phyloP scores from a whole-genome alignment of 129 eudicot genomes.

The Solidago caesia region DNA sequence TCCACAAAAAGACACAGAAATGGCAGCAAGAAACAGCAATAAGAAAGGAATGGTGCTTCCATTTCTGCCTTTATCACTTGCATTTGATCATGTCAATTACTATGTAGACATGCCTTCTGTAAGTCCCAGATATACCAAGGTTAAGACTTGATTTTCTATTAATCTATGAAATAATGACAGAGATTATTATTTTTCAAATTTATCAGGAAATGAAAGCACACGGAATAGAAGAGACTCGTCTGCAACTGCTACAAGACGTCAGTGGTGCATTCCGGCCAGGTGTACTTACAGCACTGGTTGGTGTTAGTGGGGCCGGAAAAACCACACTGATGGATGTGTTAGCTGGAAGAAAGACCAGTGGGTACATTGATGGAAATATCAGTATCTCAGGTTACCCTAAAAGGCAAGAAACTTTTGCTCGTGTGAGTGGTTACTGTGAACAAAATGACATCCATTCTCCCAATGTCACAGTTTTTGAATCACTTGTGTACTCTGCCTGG shows the following conservation, averaged over 20 bases:
- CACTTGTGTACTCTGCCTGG: conserved; percentile 25
- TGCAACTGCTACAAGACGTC: conserved; percentile 17
- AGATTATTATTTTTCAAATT: not conserved
- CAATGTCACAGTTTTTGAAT: conserved; percentile 20
- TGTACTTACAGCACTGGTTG: conserved; percentile 20
- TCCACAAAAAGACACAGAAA: conserved; percentile 15
- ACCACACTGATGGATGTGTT: conserved; percentile 24
- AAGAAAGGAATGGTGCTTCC: conserved; percentile 29
- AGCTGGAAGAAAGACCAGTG: conserved; percentile 22
- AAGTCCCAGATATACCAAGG: not conserved
- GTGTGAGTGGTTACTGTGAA: conserved; percentile 24
- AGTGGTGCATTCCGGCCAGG: conserved; percentile 25
- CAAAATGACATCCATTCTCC: conserved; percentile 28
- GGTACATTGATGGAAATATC: conserved; percentile 21
- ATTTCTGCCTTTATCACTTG: conserved; percentile 21
- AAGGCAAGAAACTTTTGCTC: conserved; percentile 27
- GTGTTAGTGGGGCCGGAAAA: conserved; percentile 26
- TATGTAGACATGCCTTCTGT: conserved; percentile 24
- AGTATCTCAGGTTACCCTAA: conserved; percentile 22
- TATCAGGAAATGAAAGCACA: conserved; percentile 21
- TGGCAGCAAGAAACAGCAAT: conserved; percentile 18
- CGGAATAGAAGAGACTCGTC: conserved; percentile 9
- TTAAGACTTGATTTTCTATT: not conserved
- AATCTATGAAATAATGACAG: not conserved
- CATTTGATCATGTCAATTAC: conserved; percentile 28